Conservation (phyloP, 805 yeast genomes). For the Metschnikowia shivogae region DNA sequence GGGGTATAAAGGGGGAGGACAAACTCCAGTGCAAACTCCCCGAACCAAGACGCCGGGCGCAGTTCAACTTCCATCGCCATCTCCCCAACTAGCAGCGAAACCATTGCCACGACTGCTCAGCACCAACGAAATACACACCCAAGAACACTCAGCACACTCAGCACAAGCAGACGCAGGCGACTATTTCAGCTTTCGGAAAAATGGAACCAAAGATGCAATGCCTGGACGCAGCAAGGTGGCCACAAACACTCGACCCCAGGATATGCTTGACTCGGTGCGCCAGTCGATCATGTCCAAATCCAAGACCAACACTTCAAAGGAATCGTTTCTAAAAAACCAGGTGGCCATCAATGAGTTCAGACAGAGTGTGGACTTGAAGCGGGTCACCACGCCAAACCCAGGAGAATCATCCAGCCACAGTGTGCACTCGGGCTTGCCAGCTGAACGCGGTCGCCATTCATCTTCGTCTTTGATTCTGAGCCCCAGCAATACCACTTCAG, state of each 20-base stretch:
- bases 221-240: conserved; percentile 6
- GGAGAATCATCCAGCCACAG: not conserved
- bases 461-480: not conserved
- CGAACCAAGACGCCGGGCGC: not conserved
- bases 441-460: not conserved
- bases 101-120: not conserved
- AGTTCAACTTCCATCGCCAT: not conserved
- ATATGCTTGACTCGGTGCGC: conserved; percentile 30
- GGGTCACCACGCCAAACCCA: conserved; percentile 19
- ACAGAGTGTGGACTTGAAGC: conserved; percentile 34
- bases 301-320: conserved; percentile 16
- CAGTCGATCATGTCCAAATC: conserved; percentile 29
- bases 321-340: conserved; percentile 19
- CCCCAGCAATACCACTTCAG: not conserved
- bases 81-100: not conserved
- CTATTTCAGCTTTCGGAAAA: conserved; percentile 9
- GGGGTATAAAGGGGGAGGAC: not conserved
- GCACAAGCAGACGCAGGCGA: not conserved
- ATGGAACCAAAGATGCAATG: conserved; percentile 5
- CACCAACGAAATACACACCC: not conserved
- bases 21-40: not conserved
- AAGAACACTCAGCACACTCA: not conserved
- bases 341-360: conserved; percentile 29
- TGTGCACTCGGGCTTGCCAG: not conserved
- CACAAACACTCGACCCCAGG: conserved; percentile 21